phyloP scores from a whole-genome alignment of 371 early-diverging fungal genomes.

The Apophysomyces ossiformis region DNA sequence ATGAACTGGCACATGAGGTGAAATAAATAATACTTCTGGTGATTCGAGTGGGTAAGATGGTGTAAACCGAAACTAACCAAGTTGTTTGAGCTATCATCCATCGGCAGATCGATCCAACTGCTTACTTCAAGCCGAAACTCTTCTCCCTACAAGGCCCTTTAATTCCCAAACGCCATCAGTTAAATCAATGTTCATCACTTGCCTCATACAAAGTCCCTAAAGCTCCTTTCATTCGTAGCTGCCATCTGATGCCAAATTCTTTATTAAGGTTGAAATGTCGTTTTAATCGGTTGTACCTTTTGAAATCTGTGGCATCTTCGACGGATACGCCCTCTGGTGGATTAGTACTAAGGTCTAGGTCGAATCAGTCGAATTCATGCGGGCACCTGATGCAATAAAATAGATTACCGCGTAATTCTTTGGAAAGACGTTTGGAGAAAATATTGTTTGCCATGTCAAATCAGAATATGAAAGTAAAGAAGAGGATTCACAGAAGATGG shows the following conservation, averaged over 20 bases:
- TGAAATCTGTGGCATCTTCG: slow-evolving; percentile 62
- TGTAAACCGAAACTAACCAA: slow-evolving; percentile 76
- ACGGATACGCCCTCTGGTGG: slow-evolving; percentile 64
- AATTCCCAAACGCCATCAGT: not conserved
- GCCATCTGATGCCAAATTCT: slow-evolving; percentile 54
- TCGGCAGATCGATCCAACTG: not conserved
- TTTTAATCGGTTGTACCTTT: slow-evolving; percentile 41
- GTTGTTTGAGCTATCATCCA: not conserved
- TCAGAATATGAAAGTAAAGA: not conserved
- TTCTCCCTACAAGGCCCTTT: slow-evolving; percentile 53
- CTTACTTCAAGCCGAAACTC: slow-evolving; percentile 67
- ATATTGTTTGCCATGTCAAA: slow-evolving; percentile 26
- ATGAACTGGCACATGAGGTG: slow-evolving; percentile 75
- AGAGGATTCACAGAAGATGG: not conserved
- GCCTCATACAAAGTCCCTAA: slow-evolving; percentile 72
- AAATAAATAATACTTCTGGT: slow-evolving; percentile 82
- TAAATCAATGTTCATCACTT: slow-evolving; percentile 15
- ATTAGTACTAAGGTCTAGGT: slow-evolving; percentile 58
- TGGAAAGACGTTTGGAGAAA: slow-evolving; percentile 50
- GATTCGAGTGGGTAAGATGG: slow-evolving; percentile 86
- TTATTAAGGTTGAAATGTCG: not conserved
- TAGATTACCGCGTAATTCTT: slow-evolving; percentile 58
- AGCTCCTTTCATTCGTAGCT: slow-evolving; percentile 64
- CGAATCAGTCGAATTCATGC: not conserved
- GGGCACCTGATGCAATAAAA: no score